Evolutionary conservation across 2,329 filamentous ascomycete species (phyloP), one percentile per base, ranked within the genome.

Genomic region (Albifimbria verrucaria): DNA sequence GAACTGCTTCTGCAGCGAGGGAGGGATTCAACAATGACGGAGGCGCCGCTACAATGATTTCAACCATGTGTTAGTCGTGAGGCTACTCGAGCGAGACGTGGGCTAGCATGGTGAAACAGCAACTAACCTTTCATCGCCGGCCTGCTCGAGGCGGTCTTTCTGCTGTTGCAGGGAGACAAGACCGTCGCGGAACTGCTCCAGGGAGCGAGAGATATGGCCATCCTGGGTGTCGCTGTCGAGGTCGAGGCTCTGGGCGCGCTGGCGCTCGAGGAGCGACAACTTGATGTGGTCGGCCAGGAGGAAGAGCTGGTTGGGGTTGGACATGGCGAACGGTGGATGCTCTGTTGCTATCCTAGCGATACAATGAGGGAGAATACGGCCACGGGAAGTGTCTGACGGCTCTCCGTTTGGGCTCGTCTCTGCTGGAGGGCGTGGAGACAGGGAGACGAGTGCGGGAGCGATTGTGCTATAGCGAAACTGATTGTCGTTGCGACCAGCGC

Each of bases 251-350:
- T 90, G 85, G 48, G 92, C 91, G 54, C 93, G 87, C 74, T 96
- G 88, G 54, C 93, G 86, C 76, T 97, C 94, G 23, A 97, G 85
- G 17, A 99, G 81, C 15, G 92, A 96, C 56, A 97, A 84, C 74
- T 97, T 97, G 79, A 97, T 90, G 73, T 97, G 93, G 75, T 99
- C 94, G 65, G 92, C 91, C 53, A 97, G 85, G 51, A 97, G 87
- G 69, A 92, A 91, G 61, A 97, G 87, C 72, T 97, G 92, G 65
- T 85, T 86, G 39, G 81, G 73, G 61, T 80, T 86, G 41, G 69
- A 67, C 70, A 72, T 72, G 52, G 51, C 50, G 55, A n/a, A n/a
- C n/a, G n/a, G n/a, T n/a, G n/a, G n/a, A n/a, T n/a, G n/a, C n/a
- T n/a, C n/a, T n/a, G n/a, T n/a, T n/a, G n/a, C n/a, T n/a, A n/a